phyloP scores from a whole-genome alignment of 2,329 filamentous ascomycete species.

The Ramularia endophylla region DNA sequence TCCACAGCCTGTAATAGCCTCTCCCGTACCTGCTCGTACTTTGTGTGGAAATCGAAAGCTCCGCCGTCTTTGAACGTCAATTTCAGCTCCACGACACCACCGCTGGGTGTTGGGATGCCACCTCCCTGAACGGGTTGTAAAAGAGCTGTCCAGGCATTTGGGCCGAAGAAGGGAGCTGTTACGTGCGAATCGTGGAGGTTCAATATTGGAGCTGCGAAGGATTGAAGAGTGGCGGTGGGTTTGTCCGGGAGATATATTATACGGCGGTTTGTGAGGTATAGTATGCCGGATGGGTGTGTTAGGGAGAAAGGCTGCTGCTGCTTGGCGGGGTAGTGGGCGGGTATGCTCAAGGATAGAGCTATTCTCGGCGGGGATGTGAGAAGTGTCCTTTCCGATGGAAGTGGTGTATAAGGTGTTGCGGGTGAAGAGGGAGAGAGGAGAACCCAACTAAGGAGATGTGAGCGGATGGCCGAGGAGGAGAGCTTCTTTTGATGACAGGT shows the following conservation, averaged over 20 bases:
- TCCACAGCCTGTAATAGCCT: slow-evolving; percentile 75
- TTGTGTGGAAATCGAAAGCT: slow-evolving; percentile 82
- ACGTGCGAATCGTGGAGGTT: slow-evolving; percentile 83
- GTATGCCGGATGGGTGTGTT: slow-evolving; percentile 17
- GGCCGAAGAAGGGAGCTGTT: slow-evolving; percentile 83
- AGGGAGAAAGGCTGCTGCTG: slow-evolving; percentile 38
- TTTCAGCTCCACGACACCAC: slow-evolving; percentile 70
- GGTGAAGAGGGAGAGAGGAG: slow-evolving; percentile 61
- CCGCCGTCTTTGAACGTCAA: slow-evolving; percentile 92
- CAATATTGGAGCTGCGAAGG: slow-evolving; percentile 82
- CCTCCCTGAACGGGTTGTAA: slow-evolving; percentile 78
- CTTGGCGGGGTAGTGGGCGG: slow-evolving; percentile 57
- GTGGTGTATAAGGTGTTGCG: slow-evolving; percentile 65
- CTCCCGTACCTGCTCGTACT: slow-evolving; percentile 79
- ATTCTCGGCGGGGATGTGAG: slow-evolving; percentile 77
- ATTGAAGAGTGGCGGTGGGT: slow-evolving; percentile 64
- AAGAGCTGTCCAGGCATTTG: slow-evolving; percentile 79
- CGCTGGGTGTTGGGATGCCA: slow-evolving; percentile 66
- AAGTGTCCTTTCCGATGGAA: slow-evolving; percentile 76
- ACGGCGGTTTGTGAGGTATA: slow-evolving; percentile 43
- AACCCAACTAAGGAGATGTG: slow-evolving; percentile 62
- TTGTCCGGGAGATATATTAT: slow-evolving; percentile 79
- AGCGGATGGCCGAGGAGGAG: slow-evolving; percentile 5
- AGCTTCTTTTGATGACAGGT: background rate
- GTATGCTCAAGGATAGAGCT: slow-evolving; percentile 55